Evolutionary conservation across 2,329 filamentous ascomycete species (phyloP), one percentile per base, ranked within the genome.

Genomic region (Epichloe gansuensis): DNA sequence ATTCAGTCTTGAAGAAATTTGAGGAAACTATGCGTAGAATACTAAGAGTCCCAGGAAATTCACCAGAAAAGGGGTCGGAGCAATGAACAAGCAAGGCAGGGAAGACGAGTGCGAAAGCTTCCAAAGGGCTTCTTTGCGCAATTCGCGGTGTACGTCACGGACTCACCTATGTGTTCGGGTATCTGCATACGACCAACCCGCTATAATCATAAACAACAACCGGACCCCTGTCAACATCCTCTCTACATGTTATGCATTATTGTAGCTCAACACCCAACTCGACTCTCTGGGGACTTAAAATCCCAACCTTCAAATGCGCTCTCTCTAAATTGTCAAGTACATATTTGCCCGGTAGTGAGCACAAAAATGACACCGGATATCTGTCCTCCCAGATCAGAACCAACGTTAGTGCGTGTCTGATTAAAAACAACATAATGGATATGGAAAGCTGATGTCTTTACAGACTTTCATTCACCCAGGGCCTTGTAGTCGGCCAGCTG

Each of bases 401-500:
- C 73, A 49, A 71, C 75, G 75, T 76, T 56, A 66, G 73, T 67
- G n/a, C 44, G 31, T n/a, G 9, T 46, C 21, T 13, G 5, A 37
- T 12, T 17, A 8, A 35, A 28, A 12, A 35, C 12, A 4, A 37
- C 3, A 25, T 5, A 17, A 46, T 5, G 13, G 4, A 12, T n/a
- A 21, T 21, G 21, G 12, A 46, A 5, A 17, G 41, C 17, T 28
- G 42, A 43, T n/a, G 23, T 43, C 39, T 35, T 21, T 9, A 7
- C 28, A 51, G 88, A 42, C 75, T 93, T 60, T 93, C 89, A 38
- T 97, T 97, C 68, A 95, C 89, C 0, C 89, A 95, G 67, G 93
- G 93, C 31, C 85, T 98, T 60, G 82, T 98, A 48, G 77, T 97
- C 35, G 93, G 93, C 48, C 93, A 98, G 69, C 77, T 98, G 50